Evolutionary conservation across 2,329 filamentous ascomycete genomes (phyloP).

Genomic region (Alternaria burnsii): DNA sequence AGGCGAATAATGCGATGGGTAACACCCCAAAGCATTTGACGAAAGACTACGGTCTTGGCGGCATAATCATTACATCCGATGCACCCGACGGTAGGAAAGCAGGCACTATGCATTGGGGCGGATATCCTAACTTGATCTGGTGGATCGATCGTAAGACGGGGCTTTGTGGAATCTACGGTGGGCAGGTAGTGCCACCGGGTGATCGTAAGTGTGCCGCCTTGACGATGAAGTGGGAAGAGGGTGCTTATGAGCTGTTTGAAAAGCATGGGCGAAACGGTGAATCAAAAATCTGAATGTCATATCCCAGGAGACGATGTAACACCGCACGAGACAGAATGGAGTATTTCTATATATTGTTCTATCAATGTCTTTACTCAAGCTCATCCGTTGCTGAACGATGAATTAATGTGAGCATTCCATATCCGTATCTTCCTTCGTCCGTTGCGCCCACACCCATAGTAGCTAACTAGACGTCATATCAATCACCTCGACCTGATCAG

Average conservation of each 20-base stretch:
- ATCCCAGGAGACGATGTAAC: not conserved
- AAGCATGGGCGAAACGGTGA: not conserved
- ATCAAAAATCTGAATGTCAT: not conserved
- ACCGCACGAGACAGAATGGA: not conserved
- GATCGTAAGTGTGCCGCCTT: slow-evolving; percentile 31
- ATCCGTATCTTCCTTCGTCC: not conserved
- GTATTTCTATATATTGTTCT: not conserved
- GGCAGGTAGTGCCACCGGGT: slow-evolving; percentile 42
- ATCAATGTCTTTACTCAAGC: not conserved
- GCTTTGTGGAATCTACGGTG: slow-evolving; percentile 41
- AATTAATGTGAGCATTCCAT: not conserved
- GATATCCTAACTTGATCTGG: slow-evolving; percentile 46
- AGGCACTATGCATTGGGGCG: slow-evolving; percentile 47
- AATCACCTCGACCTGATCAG: not conserved
- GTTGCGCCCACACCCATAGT: not conserved
- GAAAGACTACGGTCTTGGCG: slow-evolving; percentile 45
- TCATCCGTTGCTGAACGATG: not conserved
- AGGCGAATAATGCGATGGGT: slow-evolving; percentile 38
- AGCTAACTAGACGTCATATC: not conserved
- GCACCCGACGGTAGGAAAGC: slow-evolving; percentile 31
- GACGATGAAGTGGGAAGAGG: slow-evolving; percentile 31
- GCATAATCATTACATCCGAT: slow-evolving; percentile 36
- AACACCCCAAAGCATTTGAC: slow-evolving; percentile 21
- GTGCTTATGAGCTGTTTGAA: slow-evolving; percentile 2
- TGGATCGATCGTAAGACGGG: slow-evolving; percentile 46